These are phyloP conservation scores for Apiotrichum mycotoxinovorans DNA, from an alignment of 1,284 basidiomycete genomes.

Conservation along the genomic window DNA sequence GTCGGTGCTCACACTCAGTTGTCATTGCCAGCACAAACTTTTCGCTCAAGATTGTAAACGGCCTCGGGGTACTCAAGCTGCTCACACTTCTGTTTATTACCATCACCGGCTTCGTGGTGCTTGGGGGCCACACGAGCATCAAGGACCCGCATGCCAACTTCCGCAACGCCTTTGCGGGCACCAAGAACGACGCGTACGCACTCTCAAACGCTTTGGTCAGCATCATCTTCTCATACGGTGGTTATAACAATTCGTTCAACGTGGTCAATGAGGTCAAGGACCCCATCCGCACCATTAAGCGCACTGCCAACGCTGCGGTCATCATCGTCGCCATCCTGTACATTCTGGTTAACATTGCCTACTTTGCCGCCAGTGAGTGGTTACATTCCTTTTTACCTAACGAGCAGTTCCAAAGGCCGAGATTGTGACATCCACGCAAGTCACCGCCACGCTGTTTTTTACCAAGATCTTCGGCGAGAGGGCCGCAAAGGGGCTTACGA, in stretches of 20 bases:
- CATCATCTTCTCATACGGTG: constrained; percentile 32
- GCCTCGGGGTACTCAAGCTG: constrained; percentile 2
- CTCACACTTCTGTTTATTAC: constrained; percentile 34
- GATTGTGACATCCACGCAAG: constrained; percentile 35
- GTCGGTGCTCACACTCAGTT: not conserved
- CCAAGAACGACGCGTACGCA: constrained; percentile 50
- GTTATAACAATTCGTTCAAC: constrained; percentile 55
- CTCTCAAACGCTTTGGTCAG: constrained; percentile 47
- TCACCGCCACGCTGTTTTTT: constrained; percentile 48
- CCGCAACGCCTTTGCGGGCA: constrained; percentile 54
- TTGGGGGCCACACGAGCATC: constrained; percentile 52
- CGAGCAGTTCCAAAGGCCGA: constrained; percentile 35
- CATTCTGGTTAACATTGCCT: constrained; percentile 40
- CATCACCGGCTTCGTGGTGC: constrained; percentile 54
- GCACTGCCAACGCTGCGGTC: constrained; percentile 29
- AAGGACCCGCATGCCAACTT: constrained; percentile 56
- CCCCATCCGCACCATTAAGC: constrained; percentile 36
- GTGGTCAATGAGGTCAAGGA: constrained; percentile 53
- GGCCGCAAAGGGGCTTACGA: constrained; percentile 29
- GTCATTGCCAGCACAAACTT: not conserved
- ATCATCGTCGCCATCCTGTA: constrained; percentile 35
- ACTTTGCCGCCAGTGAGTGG: constrained; percentile 41
- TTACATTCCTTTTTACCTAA: not conserved
- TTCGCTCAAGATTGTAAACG: not conserved
- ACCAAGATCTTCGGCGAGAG: constrained; percentile 45